phyloP scores from a whole-genome alignment of 192 early-diverging fungal genomes.

The Gaertneriomyces sp. region DNA sequence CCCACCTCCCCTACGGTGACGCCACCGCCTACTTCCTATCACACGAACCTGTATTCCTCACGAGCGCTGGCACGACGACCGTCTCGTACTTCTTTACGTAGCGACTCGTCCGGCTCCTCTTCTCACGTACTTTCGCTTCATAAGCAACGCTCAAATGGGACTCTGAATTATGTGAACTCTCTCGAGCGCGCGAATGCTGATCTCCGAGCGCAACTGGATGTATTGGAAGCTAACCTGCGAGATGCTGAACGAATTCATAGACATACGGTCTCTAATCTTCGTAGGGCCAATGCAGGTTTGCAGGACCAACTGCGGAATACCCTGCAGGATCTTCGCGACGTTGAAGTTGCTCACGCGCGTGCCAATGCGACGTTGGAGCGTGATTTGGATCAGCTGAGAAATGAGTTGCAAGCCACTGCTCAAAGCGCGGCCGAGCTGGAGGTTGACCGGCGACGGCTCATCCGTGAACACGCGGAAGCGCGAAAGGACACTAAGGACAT shows the following conservation, averaged over 20 bases:
- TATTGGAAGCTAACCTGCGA: conserved; percentile 13
- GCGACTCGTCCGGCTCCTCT: neutral
- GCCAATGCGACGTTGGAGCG: conserved; percentile 30
- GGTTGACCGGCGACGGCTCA: conserved; percentile 20
- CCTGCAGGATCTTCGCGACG: conserved; percentile 32
- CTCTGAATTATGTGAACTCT: conserved; percentile 12
- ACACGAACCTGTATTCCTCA: too few species aligned
- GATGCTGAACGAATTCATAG: conserved; percentile 28
- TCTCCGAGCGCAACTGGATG: conserved; percentile 21
- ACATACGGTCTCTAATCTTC: conserved; percentile 16
- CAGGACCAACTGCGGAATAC: conserved; percentile 30
- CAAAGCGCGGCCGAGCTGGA: conserved; percentile 25
- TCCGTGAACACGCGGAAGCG: conserved; percentile 13
- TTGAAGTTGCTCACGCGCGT: conserved; percentile 28
- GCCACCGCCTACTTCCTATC: too few species aligned
- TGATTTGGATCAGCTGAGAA: conserved; percentile 37
- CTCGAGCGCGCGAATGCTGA: conserved; percentile 18
- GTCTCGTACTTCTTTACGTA: neutral
- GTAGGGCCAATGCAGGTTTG: conserved; percentile 19
- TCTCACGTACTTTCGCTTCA: neutral
- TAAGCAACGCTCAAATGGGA: neutral
- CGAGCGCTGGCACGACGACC: neutral
- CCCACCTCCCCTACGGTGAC: neutral
- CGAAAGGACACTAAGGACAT: conserved; percentile 9
- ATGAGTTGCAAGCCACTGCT: conserved; percentile 21